Evolutionary conservation across 108 stramenopile species (phyloP), one percentile per base, ranked within the genome.

Genomic region (Cyclotella distinguenda): DNA sequence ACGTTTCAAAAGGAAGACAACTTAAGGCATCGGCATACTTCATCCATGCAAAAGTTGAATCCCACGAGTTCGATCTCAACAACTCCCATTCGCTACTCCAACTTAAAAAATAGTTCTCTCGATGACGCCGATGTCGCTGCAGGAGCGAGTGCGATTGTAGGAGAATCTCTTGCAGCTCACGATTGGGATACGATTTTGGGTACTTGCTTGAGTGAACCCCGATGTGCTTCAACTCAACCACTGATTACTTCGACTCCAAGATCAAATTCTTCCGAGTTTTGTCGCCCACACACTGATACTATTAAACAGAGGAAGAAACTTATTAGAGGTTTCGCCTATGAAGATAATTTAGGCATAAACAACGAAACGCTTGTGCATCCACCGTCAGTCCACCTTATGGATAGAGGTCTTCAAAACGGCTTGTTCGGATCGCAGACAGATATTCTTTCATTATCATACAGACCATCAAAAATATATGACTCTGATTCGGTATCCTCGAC

Each of bases 71-170:
- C 8, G 12, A 0, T 39, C 15, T 21, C 6, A 26, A 16, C 53
- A 32, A n/a, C n/a, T 30, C 23, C 12, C 42, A 19, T 12, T n/a
- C n/a, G n/a, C n/a, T 30, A 2, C 2, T 12, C 0, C 52, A 52
- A 54, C 38, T 38, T 30, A 15, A 36, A 26, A 1, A 50, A 38
- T 54, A 40, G 47, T 15, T 66, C 50, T n/a, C 38, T 67, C 4
- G 75, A 77, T 36, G 67, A 77, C 50, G 76, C 76, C 47, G 68
- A 77, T 27, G 45, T 54, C 6, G 76, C 68, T 0, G 76, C 76
- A 1, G 76, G 68, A 36, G 48, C 67, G 27, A 3, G 4, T 7
- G 9, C 38, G 15, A 22, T 42, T 12, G 40, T 27, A 22, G 36
- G 3, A 1, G 2, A 5, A 39, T 10, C 38, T 38, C 38, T 12